Conservation (phyloP, 345 rosid species). For the Populus nigra region DNA sequence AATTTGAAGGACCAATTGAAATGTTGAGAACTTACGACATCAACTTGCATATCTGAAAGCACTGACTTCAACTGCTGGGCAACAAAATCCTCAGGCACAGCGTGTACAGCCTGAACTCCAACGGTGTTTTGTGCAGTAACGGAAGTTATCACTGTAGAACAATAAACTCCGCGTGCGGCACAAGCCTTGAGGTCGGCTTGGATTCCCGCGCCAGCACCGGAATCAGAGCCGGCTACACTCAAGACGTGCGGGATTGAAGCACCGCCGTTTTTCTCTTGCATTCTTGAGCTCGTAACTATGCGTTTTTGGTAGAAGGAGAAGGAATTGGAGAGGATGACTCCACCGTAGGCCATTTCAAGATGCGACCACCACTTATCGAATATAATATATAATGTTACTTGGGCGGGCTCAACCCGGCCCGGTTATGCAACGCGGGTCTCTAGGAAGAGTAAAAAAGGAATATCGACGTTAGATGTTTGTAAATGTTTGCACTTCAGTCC, state of each 20-base stretch:
- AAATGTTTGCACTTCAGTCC: no score
- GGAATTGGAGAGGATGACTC: conserved; percentile 1
- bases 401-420: no score
- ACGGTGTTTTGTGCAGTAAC: conserved; percentile 88
- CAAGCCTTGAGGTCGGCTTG: conserved; percentile 96
- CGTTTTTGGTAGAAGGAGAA: neutral
- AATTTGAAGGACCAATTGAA: no score
- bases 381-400: no score
- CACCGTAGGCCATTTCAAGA: conserved; percentile 1
- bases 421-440: no score
- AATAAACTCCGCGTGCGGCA: conserved; percentile 84
- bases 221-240: conserved; percentile 90
- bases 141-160: conserved; percentile 85
- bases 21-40: conserved; percentile 55
- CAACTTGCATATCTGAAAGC: conserved; percentile 87
- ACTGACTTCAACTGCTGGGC: conserved; percentile 79
- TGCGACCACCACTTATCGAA: no score
- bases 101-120: conserved; percentile 73
- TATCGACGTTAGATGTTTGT: no score
- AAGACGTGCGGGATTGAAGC: conserved; percentile 57
- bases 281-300: neutral
- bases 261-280: no score
- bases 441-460: no score
- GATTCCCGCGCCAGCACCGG: conserved; percentile 92
- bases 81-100: conserved; percentile 56